Evolutionary conservation across 164 flowering plant species (phyloP), one percentile per base, ranked within the genome.

Genomic region (Malania oleifera): DNA sequence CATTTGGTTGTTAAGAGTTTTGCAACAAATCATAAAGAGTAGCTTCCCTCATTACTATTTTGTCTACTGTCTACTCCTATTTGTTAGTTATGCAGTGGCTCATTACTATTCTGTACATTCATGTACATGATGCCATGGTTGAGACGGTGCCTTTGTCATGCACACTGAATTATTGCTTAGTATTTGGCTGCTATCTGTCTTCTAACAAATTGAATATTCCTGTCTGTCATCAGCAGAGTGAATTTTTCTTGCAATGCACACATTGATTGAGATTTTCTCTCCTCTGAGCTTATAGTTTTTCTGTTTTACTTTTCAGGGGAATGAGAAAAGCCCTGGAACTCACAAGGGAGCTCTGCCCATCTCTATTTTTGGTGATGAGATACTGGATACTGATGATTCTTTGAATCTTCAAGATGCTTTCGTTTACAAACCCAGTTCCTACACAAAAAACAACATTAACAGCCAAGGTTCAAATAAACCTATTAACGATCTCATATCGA

Each of bases 401-500:
- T 60, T 61, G 22, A 52, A 47, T 57, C 54, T 28, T 62, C 66
- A 65, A 56, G 74, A 75, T 66, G 50, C 22, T 59, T 72, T 69
- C 50, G 34, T 57, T 27, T 46, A 29, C 52, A 64, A 63, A 34
- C 60, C 74, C 15, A 22, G 62, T 12, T 25, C 57, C 43, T 41
- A 37, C 41, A 14, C 56, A 25, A 64, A 45, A 47, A 71, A 70
- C 56, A 63, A 64, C 40, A 11, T 57, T 15, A 65, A 58, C 54
- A 69, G 45, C 50, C 52, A 66, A 25, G 53, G 59, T 55, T 44
- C 78, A 3, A 63, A 38, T 54, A 28, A 64, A 31, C 69, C 83
- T 49, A 60, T 87, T 43, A 70, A 67, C 59, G 91, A 87, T 71
- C 70, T 82, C 18, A 72, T 84, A 67, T 77, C 75, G 50, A 77